Conservation (phyloP, 306 rosid species). For the Adenanthera pavonina region DNA sequence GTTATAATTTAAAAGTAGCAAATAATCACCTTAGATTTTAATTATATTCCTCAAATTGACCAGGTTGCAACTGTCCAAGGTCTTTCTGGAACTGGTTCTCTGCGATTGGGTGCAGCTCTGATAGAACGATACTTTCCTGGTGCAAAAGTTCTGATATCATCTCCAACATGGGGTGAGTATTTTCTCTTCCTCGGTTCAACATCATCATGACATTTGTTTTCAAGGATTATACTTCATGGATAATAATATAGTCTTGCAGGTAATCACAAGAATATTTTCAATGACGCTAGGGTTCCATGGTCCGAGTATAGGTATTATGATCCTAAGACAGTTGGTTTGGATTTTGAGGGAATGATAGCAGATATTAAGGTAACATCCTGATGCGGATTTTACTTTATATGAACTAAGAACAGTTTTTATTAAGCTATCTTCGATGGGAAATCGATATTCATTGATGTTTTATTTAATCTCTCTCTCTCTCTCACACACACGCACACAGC, state of each 20-base stretch:
- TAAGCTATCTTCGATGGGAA: conserved; percentile 9
- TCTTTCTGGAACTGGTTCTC: conserved; percentile 98
- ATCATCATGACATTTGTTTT: conserved; percentile 36
- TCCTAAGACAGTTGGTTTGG: conserved; percentile 98
- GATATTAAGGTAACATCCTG: conserved; percentile 77
- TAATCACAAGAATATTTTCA: conserved; percentile 97
- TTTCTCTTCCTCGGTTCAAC: conserved; percentile 27
- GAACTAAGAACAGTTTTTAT: conserved; percentile 13
- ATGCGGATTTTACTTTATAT: conserved; percentile 27
- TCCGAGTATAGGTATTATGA: conserved; percentile 92
- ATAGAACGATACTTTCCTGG: conserved; percentile 91
- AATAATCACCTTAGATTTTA: background rate
- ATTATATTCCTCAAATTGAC: conserved; percentile 32
- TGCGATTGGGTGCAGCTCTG: conserved; percentile 86
- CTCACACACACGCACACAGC: conserved; percentile 34
- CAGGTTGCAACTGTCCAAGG: conserved; percentile 99
- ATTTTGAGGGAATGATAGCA: conserved; percentile 92
- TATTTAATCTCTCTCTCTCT: background rate
- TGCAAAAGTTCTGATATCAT: conserved; percentile 84
- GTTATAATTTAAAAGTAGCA: background rate
- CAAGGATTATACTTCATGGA: conserved; percentile 7
- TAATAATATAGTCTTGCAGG: conserved; percentile 56
- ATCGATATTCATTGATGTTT: background rate
- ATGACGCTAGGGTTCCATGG: conserved; percentile 91
- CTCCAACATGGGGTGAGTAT: conserved; percentile 94